Evolutionary conservation across 768 basidiomycete genomes (phyloP).

Genomic region (Rubroboletus pulcherrimus): DNA sequence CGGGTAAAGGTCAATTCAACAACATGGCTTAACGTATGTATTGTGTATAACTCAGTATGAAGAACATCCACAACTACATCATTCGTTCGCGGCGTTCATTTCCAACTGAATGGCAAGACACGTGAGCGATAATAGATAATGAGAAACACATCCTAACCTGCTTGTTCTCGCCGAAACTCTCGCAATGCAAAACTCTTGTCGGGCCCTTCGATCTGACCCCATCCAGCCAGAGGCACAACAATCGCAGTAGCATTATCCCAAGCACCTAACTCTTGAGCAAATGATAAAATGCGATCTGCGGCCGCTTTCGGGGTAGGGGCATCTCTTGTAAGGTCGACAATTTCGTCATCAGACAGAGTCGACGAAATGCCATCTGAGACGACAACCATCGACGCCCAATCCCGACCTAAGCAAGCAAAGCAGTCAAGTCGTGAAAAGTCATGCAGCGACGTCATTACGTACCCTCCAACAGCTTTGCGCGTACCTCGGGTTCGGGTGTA

Average conservation of each 20-base stretch:
- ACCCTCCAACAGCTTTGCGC: conserved; percentile 75
- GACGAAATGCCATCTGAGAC: conserved; percentile 95
- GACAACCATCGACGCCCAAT: conserved; percentile 84
- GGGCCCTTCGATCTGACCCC: conserved; percentile 76
- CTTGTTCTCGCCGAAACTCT: conserved; percentile 71
- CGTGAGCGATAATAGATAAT: not conserved
- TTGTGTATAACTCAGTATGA: not conserved
- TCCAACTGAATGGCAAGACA: conserved; percentile 42
- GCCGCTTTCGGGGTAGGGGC: conserved; percentile 70
- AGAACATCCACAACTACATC: conserved; percentile 44
- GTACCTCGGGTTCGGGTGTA: conserved; percentile 89
- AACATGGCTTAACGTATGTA: conserved; percentile 3
- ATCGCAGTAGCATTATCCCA: conserved; percentile 92
- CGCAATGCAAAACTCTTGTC: conserved; percentile 81
- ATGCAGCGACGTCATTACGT: conserved; percentile 5
- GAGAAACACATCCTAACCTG: conserved; percentile 38
- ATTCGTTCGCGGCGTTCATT: conserved; percentile 55
- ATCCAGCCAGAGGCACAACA: conserved; percentile 88
- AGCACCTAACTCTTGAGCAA: conserved; percentile 77
- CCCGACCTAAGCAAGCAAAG: conserved; percentile 48
- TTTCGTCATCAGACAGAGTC: conserved; percentile 88
- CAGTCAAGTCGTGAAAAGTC: not conserved
- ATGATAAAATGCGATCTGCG: conserved; percentile 79
- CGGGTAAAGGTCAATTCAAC: not conserved
- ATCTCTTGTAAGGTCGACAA: conserved; percentile 81